Evolutionary conservation across 495 filamentous ascomycete genomes (phyloP).

Genomic region (Aspergillus diversus): DNA sequence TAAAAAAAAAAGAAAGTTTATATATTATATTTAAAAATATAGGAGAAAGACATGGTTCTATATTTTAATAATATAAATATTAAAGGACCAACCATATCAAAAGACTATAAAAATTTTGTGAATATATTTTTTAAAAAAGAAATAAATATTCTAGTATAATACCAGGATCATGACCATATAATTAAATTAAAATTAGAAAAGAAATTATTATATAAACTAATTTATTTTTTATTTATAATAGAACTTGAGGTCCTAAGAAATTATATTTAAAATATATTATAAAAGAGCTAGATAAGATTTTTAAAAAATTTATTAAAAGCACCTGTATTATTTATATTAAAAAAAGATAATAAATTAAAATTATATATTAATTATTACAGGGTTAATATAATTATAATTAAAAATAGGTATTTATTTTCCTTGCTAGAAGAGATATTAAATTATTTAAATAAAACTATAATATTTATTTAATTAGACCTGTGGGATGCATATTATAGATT

Average conservation of each 20-base stretch:
- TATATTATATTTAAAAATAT: too few species aligned
- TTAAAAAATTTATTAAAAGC: background rate
- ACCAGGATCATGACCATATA: too few species aligned
- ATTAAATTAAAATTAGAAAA: too few species aligned
- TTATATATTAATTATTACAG: background rate
- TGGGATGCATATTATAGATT: background rate
- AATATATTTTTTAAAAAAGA: too few species aligned
- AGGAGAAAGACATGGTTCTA: too few species aligned
- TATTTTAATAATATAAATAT: too few species aligned
- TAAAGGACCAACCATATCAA: too few species aligned
- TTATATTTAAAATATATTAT: background rate
- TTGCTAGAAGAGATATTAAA: background rate
- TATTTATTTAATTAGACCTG: background rate
- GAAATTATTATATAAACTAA: background rate
- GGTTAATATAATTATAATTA: constrained; percentile 7
- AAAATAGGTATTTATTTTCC: background rate
- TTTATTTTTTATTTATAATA: background rate
- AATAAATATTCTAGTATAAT: too few species aligned
- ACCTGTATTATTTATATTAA: background rate
- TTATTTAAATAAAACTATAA: background rate
- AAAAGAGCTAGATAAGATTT: constrained; percentile 1
- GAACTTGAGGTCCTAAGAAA: background rate
- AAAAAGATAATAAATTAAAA: background rate
- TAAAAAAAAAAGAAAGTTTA: too few species aligned
- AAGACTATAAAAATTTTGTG: too few species aligned